A percentile compares a stretch with the other conserved stretches of the same genome.
Evolutionary conservation across 129 eudicot species (phyloP).

Genomic region (Silybum marianum): DNA sequence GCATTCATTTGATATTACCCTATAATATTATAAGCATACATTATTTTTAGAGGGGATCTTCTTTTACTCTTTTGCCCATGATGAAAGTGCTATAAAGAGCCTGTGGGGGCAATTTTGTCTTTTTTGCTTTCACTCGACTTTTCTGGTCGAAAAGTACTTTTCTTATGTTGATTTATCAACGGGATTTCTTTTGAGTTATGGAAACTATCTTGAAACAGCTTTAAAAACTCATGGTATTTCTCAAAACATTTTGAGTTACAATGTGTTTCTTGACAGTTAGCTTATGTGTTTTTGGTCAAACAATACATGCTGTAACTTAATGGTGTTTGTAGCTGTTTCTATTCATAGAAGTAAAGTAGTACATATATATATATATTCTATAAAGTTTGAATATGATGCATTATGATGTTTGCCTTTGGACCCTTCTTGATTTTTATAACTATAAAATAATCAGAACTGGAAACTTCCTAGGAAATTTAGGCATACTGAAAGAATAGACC

Average conservation of each 20-base stretch:
- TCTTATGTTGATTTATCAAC: not conserved
- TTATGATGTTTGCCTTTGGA: not conserved
- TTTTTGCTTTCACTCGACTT: not conserved
- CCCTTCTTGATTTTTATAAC: conserved; percentile 2
- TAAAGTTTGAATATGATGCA: conserved; percentile 10
- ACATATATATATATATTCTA: too few relatives aligned
- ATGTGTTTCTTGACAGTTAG: not conserved
- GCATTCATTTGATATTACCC: too few relatives aligned
- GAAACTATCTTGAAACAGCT: not conserved
- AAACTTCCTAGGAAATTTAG: conserved; percentile 19
- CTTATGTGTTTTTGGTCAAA: conserved; percentile 12
- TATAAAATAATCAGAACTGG: conserved; percentile 1
- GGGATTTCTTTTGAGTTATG: not conserved
- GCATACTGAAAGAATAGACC: not conserved
- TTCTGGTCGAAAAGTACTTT: not conserved
- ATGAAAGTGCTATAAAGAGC: too few relatives aligned
- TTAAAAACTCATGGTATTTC: not conserved
- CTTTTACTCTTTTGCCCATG: too few relatives aligned
- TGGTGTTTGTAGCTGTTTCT: conserved; percentile 3
- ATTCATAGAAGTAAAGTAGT: not conserved
- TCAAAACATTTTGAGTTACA: not conserved
- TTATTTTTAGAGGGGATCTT: too few relatives aligned
- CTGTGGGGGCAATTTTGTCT: not conserved
- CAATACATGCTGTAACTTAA: conserved; percentile 1
- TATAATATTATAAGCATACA: too few relatives aligned